Conservation (phyloP, 306 rosid species). For the Acacia acuminata region DNA sequence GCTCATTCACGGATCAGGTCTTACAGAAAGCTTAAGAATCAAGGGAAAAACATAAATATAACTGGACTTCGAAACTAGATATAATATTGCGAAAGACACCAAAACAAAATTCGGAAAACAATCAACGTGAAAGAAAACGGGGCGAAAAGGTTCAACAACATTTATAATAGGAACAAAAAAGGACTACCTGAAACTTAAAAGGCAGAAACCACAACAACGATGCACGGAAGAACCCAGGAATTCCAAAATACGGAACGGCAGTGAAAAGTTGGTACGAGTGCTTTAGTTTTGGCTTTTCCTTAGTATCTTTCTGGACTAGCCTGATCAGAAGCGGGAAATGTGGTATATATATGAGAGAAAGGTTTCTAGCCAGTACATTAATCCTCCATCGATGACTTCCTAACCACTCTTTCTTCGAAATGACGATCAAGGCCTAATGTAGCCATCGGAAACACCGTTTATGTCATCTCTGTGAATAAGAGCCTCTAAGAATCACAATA, state of each 20-base stretch:
- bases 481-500: background rate
- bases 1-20: background rate
- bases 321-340: background rate
- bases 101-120: background rate
- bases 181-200: background rate
- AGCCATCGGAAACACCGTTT: background rate
- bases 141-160: background rate
- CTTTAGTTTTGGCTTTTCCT: background rate
- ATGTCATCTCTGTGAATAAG: background rate
- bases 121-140: background rate
- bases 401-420: background rate
- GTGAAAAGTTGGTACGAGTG: too few relatives aligned
- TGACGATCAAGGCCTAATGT: background rate
- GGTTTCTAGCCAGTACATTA: background rate
- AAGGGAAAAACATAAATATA: background rate
- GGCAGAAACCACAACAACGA: background rate
- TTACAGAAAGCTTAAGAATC: background rate
- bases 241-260: background rate
- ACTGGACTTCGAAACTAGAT: background rate
- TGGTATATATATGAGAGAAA: background rate
- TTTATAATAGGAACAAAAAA: background rate
- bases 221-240: background rate
- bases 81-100: background rate
- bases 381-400: background rate
- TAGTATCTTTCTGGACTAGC: background rate